Conservation (phyloP, 257 asterid genomes). For the Dorcoceras hygrometricum region DNA sequence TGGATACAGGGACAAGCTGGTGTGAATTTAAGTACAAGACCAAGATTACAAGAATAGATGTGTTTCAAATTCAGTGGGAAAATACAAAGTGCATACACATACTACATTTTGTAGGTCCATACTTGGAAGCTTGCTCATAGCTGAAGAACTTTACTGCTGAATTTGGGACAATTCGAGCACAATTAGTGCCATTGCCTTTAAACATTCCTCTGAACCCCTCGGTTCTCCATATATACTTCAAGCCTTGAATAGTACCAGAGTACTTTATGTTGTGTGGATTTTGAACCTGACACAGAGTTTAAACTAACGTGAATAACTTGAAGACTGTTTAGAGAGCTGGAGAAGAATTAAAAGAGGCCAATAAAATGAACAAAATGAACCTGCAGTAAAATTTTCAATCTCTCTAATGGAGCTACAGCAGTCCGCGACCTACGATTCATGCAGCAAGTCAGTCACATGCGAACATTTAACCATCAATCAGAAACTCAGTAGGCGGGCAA, state of each 20-base stretch:
- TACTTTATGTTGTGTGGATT: conserved; percentile 84
- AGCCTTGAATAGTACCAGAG: conserved; percentile 80
- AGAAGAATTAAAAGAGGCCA: background rate
- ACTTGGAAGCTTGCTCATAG: conserved; percentile 99
- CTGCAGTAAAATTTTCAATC: conserved; percentile 92
- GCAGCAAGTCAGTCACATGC: conserved; percentile 18
- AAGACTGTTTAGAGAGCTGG: conserved; percentile 5
- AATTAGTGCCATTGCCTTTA: conserved; percentile 90
- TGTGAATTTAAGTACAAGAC: background rate
- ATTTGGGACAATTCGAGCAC: conserved; percentile 92
- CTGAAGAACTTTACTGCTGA: conserved; percentile 99
- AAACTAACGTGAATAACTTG: background rate
- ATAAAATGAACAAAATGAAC: conserved; percentile 34
- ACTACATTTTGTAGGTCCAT: conserved; percentile 27
- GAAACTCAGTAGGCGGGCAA: background rate
- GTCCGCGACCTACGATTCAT: conserved; percentile 78
- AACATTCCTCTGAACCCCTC: conserved; percentile 81
- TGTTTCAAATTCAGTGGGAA: background rate
- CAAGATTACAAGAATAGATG: background rate
- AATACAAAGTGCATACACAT: background rate
- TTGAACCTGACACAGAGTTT: conserved; percentile 59
- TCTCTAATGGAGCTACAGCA: conserved; percentile 98
- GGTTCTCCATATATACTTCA: conserved; percentile 74
- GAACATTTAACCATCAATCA: background rate
- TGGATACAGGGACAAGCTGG: background rate